Evolutionary conservation across 345 rosid genomes (phyloP), one percentile per base, ranked within the genome.

Genomic region (Brassica nigra): DNA sequence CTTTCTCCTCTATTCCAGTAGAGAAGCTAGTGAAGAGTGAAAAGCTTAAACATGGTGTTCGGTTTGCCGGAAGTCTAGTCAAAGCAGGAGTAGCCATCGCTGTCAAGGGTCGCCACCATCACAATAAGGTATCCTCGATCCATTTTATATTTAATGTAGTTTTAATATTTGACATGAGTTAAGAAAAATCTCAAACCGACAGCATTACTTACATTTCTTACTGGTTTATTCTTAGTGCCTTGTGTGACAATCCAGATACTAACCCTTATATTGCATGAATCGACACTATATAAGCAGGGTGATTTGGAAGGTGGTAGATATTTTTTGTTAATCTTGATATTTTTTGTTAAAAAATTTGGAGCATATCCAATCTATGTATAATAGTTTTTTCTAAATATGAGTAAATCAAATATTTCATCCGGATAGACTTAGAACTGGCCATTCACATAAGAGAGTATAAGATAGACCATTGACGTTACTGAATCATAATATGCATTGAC

Each of bases 1-100:
- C 96, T 55, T 91, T 89, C 70, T 71, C 87, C 37, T 86, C 93
- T 5, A 79, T 85, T n/a, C 91, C 93, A 1, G 67, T 86, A 11
- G 93, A 87, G 74, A 78, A 62, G 66, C 83, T 91, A 11, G 64
- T 80, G 68, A 80, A 85, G 75, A 84, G 83, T 34, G 80, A 87
- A 70, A 84, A 77, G 69, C 76, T 91, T 66, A 86, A 82, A 84
- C 85, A 86, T 59, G 87, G 89, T 14, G 70, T 91, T 62, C 84
- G 85, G n/a, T 66, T 84, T 9, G 86, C 90, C 2, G 78, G 85
- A 74, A 88, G 90, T 78, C 64, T 91, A 18, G 78, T 91, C 16
- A 89, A 84, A 75, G 93, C 92, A 12, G 90, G 93, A 6, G 85
- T 89, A 6, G 88, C 89, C 33, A 47, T 83, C 5, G 89, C 91